Percentiles rank a stretch among this genome's conserved stretches.
These are phyloP conservation scores for Buxus sempervirens DNA, from an alignment of 164 flowering plant species.

Conservation along the genomic window DNA sequence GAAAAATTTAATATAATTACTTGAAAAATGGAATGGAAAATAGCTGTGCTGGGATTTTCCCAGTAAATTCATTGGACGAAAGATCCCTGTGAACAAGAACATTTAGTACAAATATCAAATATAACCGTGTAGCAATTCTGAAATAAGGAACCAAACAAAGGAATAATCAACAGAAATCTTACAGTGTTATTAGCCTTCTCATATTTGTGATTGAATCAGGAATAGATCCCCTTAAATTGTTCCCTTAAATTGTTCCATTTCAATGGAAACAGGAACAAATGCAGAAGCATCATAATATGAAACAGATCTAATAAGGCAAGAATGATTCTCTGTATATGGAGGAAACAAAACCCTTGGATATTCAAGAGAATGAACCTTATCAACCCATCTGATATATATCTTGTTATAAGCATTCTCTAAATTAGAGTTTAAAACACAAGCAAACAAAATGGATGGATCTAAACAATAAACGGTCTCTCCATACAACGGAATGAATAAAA, in stretches of 20 bases:
- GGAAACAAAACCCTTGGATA: too few relatives aligned
- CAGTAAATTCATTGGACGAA: conserved; percentile 60
- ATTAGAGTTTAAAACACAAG: too few relatives aligned
- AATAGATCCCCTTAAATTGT: conserved; percentile 40
- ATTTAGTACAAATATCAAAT: neutral
- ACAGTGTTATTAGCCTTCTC: conserved; percentile 35
- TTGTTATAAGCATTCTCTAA: too few relatives aligned
- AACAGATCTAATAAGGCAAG: too few relatives aligned
- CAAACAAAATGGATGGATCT: too few relatives aligned
- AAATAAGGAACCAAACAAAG: neutral
- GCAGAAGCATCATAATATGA: too few relatives aligned
- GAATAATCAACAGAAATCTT: conserved; percentile 6
- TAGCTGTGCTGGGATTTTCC: conserved; percentile 55
- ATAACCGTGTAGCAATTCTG: neutral
- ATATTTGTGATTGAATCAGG: conserved; percentile 43
- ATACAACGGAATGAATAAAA: too few relatives aligned
- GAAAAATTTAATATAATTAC: conserved; percentile 32
- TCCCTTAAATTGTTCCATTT: conserved; percentile 41
- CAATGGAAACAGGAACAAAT: too few relatives aligned
- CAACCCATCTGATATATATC: too few relatives aligned
- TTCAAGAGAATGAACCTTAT: too few relatives aligned
- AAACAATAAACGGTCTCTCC: too few relatives aligned
- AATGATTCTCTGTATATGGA: too few relatives aligned
- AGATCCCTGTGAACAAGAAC: conserved; percentile 57
- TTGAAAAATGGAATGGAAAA: conserved; percentile 52